A percentile compares a stretch with the other conserved stretches of the same genome.
These are phyloP conservation scores for Spiraea crenata DNA, from an alignment of 331 rosid species.

Conservation along the genomic window DNA sequence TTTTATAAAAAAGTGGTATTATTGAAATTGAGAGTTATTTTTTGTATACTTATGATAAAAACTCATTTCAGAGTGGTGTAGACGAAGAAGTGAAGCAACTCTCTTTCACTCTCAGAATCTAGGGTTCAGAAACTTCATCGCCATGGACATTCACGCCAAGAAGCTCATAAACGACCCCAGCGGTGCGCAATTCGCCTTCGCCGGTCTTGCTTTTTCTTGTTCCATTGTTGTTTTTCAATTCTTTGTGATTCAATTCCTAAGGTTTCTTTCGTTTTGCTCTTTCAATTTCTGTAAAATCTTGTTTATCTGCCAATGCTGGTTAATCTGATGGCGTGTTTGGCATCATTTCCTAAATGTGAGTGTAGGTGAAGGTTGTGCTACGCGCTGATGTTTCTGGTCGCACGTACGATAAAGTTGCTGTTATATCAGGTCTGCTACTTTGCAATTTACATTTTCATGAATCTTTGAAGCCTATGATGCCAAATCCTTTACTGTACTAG, in stretches of 20 bases:
- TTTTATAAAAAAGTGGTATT: too few species aligned
- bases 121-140: too few species aligned
- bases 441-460: not conserved
- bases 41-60: too few species aligned
- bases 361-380: slow-evolving; percentile 90
- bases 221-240: not conserved
- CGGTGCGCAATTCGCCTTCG: slow-evolving; percentile 39
- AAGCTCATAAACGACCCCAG: slow-evolving; percentile 82
- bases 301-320: not conserved
- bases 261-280: slow-evolving; percentile 45
- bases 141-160: slow-evolving; percentile 69
- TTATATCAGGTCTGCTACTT: slow-evolving; percentile 94
- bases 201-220: too few species aligned
- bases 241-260: slow-evolving; percentile 43
- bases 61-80: too few species aligned
- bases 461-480: not conserved
- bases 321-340: slow-evolving; percentile 3
- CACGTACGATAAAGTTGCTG: slow-evolving; percentile 80
- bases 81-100: too few species aligned
- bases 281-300: too few species aligned
- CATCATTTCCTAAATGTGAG: slow-evolving; percentile 15
- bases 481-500: not conserved
- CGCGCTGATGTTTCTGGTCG: slow-evolving; percentile 79
- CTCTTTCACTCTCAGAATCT: too few species aligned
- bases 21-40: too few species aligned